A percentile compares a stretch with the other conserved stretches of the same genome.
phyloP scores from a whole-genome alignment of 176 grass and related monocot genomes.

The Ampelocalamus luodianensis region DNA sequence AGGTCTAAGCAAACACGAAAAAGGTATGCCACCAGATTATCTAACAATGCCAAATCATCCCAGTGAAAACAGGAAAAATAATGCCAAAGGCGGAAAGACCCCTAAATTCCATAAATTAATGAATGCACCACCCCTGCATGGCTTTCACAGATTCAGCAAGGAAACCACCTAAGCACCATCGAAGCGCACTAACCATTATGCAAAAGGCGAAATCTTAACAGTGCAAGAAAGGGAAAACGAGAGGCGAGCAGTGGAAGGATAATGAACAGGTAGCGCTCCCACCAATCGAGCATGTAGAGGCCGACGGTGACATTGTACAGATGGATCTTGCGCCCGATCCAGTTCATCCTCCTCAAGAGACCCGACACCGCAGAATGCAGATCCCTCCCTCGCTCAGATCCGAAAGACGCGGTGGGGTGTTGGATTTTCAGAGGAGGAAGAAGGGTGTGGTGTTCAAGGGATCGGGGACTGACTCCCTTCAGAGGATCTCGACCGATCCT shows the following conservation, averaged over 20 bases:
- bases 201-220: neutral
- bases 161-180: neutral
- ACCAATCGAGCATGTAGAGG: slow-evolving; percentile 97
- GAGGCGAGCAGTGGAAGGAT: slow-evolving; percentile 54
- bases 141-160: slow-evolving; percentile 22
- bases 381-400: slow-evolving; percentile 44
- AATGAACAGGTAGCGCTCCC: slow-evolving; percentile 96
- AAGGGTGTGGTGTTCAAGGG: neutral
- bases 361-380: slow-evolving; percentile 16
- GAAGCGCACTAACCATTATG: neutral
- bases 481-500: neutral
- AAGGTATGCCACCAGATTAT: neutral
- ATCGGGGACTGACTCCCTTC: neutral
- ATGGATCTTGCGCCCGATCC: slow-evolving; percentile 85
- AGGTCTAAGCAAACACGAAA: neutral
- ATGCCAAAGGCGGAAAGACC: neutral
- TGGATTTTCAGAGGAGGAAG: neutral
- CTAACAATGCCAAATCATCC: neutral
- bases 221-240: neutral
- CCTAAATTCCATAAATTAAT: slow-evolving; percentile 13
- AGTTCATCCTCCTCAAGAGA: slow-evolving; percentile 60
- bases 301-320: slow-evolving; percentile 89
- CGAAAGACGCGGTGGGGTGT: neutral
- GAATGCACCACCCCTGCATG: neutral
- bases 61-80: neutral